Evolutionary conservation across 106 monocot species (phyloP), one percentile per base, ranked within the genome.

Genomic region (Allium cepa): DNA sequence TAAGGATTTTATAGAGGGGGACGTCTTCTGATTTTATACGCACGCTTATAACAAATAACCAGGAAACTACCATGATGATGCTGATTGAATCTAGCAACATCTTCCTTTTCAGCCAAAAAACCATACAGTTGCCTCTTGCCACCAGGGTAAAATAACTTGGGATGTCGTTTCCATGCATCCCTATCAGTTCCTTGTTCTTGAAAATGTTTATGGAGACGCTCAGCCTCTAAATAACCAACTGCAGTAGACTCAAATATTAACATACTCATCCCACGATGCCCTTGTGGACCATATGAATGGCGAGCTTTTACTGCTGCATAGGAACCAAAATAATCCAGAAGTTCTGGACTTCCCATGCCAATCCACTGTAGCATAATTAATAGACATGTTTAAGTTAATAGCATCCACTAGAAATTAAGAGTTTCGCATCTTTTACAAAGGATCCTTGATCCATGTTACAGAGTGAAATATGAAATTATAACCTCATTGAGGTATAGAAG

Each of bases 271-370:
- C 97, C 97, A 46, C 92, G 81, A 75, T 97, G 97, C 36, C 97
- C 97, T 28, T 59, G 59, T 55, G 97, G 97, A 51, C 97, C 86
- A 84, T 97, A 97, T 11, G 97, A 88, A 79, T 97, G 97, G 4
- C 82, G 86, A 51, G 97, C 92, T 66, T 74, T 92, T 50, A 60
- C 71, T 64, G 82, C 89, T 64, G 71, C 84, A 80, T 97, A 92
- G 8, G 75, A 2, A 8, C 22, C 69, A 67, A 97, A 97, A 75
- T 97, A 97, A 14, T 97, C 97, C 48, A 97, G 80, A 17, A 97
- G 79, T 56, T 97, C 97, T 79, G 84, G 88, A 60, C 84, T 97
- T 49, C 97, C 97, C 92, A 97, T 97, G 49, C 97, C 97, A 72
- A 83, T 71, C 88, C 84, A 89, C 97, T 96, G 73, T 49, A 73